These are phyloP conservation scores for Pneumocystis murina DNA, from an alignment of 1,139 yeast genomes.

Conservation along the genomic window DNA sequence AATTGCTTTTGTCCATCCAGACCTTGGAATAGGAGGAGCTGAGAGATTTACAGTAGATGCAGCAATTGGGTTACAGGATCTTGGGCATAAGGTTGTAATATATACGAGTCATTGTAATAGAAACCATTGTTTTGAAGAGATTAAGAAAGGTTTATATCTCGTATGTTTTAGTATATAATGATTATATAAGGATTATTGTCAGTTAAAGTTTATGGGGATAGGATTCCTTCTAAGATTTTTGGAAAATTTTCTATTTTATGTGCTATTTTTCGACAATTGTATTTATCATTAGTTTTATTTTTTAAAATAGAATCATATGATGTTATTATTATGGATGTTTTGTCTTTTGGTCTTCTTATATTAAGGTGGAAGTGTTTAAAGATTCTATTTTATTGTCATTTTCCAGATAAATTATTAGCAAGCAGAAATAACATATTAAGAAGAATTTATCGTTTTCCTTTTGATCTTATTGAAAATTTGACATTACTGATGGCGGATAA, in stretches of 20 bases:
- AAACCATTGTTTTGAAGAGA: constrained; percentile 81
- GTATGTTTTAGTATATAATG: background rate
- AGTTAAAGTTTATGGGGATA: constrained; percentile 67
- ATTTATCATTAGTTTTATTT: constrained; percentile 39
- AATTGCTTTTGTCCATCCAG: constrained; percentile 88
- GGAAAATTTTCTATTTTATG: constrained; percentile 65
- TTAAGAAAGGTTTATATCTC: constrained; percentile 27
- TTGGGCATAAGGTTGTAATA: constrained; percentile 50
- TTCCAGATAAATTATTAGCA: constrained; percentile 78
- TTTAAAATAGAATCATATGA: constrained; percentile 37
- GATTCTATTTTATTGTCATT: constrained; percentile 80
- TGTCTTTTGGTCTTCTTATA: constrained; percentile 72
- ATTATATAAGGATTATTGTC: constrained; percentile 28
- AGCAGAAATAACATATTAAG: constrained; percentile 39
- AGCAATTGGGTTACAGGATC: constrained; percentile 66
- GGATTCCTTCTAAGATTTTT: constrained; percentile 50
- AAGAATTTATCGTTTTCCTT: constrained; percentile 58
- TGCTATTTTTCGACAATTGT: constrained; percentile 72
- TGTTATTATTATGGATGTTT: constrained; percentile 71
- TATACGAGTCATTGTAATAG: constrained; percentile 84
- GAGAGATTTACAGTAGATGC: constrained; percentile 91
- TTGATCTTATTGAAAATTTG: constrained; percentile 67
- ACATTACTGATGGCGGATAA: constrained; percentile 64
- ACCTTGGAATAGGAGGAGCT: constrained; percentile 92
- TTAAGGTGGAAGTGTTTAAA: constrained; percentile 34